These are phyloP conservation scores for Ganoderma meredithae DNA, from an alignment of 1,284 basidiomycete species.

Conservation along the genomic window DNA sequence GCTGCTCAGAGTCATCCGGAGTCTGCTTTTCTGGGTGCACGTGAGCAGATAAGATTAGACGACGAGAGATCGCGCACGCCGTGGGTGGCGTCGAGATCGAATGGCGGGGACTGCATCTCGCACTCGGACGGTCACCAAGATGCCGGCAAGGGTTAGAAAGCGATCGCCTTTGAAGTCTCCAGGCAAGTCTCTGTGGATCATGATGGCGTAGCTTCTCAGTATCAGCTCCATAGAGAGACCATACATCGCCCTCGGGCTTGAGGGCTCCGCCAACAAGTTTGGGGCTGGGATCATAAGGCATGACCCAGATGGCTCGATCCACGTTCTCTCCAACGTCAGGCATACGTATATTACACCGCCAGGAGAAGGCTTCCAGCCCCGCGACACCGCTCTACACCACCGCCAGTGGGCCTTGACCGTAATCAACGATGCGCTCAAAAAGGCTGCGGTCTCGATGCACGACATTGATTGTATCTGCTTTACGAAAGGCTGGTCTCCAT, in stretches of 20 bases:
- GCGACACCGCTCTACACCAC: constrained; percentile 96
- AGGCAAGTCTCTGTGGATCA: constrained; percentile 24
- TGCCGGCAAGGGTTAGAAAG: constrained; percentile 35
- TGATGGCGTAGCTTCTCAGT: neutral
- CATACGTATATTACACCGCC: constrained; percentile 99
- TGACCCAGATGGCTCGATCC: constrained; percentile 68
- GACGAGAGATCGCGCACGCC: constrained; percentile 13
- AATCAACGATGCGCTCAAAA: constrained; percentile 80
- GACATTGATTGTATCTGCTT: constrained; percentile 96
- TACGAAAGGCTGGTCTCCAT: constrained; percentile 79
- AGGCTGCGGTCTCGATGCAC: constrained; percentile 75
- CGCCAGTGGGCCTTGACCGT: constrained; percentile 91
- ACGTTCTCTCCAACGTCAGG: constrained; percentile 84
- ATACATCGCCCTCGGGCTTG: constrained; percentile 85
- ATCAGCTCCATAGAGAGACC: constrained; percentile 56
- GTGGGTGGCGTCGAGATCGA: constrained; percentile 14
- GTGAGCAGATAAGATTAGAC: constrained; percentile 30
- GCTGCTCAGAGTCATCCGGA: constrained; percentile 30
- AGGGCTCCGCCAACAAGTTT: constrained; percentile 97
- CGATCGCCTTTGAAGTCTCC: constrained; percentile 41
- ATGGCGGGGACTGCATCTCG: constrained; percentile 12
- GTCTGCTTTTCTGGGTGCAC: constrained; percentile 26
- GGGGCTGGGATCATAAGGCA: constrained; percentile 96
- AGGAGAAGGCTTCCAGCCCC: constrained; percentile 95
- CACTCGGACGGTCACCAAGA: constrained; percentile 9